These are phyloP conservation scores for Leptomonas pyrrhocoris DNA, from an alignment of 208 protist species.

Conservation along the genomic window DNA sequence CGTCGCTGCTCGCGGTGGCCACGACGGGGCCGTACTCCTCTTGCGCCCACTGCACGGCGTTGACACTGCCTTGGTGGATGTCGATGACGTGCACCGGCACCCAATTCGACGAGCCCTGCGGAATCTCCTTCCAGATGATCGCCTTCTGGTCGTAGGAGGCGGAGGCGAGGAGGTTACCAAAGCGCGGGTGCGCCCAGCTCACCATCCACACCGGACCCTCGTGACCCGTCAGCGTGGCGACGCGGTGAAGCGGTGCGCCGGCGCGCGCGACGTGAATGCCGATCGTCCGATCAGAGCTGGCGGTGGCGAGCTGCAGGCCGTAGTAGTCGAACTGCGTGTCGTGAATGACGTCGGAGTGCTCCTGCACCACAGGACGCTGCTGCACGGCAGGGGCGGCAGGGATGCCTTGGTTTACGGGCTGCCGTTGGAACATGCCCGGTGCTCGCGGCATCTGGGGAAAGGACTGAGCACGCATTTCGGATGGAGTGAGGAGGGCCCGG, in stretches of 20 bases:
- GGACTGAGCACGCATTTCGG: constrained; percentile 19
- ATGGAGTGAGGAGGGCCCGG: neutral
- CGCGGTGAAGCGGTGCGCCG: constrained; percentile 51
- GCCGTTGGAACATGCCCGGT: constrained; percentile 18
- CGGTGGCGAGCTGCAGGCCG: constrained; percentile 97
- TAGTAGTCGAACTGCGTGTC: constrained; percentile 99
- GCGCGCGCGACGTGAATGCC: constrained; percentile 93
- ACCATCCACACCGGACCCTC: constrained; percentile 98
- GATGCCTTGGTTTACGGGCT: constrained; percentile 1
- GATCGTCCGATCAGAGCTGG: constrained; percentile 96
- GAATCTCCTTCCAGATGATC: constrained; percentile 95
- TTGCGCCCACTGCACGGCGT: constrained; percentile 84
- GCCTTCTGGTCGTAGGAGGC: constrained; percentile 97
- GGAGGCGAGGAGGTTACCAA: constrained; percentile 96
- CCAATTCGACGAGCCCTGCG: constrained; percentile 48
- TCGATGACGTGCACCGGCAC: constrained; percentile 73
- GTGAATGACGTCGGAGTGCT: constrained; percentile 94
- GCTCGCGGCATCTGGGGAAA: constrained; percentile 28
- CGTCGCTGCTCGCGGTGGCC: constrained; percentile 81
- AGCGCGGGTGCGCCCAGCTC: constrained; percentile 98
- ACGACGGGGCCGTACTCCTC: constrained; percentile 71
- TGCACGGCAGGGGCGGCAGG: constrained; percentile 3
- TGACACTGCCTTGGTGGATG: constrained; percentile 74
- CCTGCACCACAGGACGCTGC: constrained; percentile 24
- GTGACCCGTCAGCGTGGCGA: constrained; percentile 88